Evolutionary conservation across 306 rosid genomes (phyloP), one percentile per base, ranked within the genome.

Genomic region (Vicia faba): DNA sequence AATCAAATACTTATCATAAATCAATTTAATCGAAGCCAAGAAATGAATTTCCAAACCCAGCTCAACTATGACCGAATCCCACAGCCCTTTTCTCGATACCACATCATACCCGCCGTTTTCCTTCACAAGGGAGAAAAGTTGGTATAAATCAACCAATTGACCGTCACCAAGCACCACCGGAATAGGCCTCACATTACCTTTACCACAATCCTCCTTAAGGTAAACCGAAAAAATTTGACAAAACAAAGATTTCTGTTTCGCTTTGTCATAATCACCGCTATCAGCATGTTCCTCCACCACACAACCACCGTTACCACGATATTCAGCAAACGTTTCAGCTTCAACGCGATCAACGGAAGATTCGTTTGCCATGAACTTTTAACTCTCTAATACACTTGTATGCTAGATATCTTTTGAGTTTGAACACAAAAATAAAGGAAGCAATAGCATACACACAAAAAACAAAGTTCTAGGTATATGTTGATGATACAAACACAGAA

Each of bases 341-440:
- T 28, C 63, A 45, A 53, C 29, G 70, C 81, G 83, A 74, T 86
- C 87, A 55, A 73, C 44, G 68, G 72, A 75, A 49, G 85, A 78
- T 75, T 81, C 86, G 71, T 86, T 80, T 14, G 83, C 98, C 96
- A 89, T 87, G 68, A 33, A 85, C 61, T 80, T 64, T 69, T n/a
- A 69, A 76, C 69, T 68, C 57, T 55, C 61, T 75, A 33, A 7
- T 33, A 1, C 5, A 64, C 63, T 55, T 62, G 31, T 5, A 13
- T 28, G 49, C 45, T 43, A 13, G 68, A 9, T 16, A 4, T 13
- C 19, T 73, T n/a, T 8, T 8, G 39, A 51, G 20, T 51, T 20
- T 51, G 58, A 20, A 0, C 14, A 69, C 13, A 70, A 73, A 29
- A 39, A 50, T 13, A 11, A 23, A 59, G 26, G 10, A 19, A 12